phyloP scores from a whole-genome alignment of 2,329 filamentous ascomycete genomes.

The Hypomyces perniciosus region DNA sequence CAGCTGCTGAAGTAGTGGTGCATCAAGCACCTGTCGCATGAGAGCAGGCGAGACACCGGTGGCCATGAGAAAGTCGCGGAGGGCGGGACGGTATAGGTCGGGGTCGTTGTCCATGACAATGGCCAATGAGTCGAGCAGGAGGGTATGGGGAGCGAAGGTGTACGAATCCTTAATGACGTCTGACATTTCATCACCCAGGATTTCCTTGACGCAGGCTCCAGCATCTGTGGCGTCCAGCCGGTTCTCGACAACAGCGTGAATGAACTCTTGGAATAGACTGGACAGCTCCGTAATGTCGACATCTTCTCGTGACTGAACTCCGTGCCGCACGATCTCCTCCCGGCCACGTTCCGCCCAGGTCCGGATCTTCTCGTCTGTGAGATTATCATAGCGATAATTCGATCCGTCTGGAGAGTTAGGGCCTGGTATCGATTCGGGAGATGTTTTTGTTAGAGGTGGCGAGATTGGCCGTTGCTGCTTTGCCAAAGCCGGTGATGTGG shows the following conservation, averaged over 20 bases:
- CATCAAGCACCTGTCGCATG: constrained; percentile 81
- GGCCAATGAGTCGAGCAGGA: constrained; percentile 79
- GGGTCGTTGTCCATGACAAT: constrained; percentile 70
- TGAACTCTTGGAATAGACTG: constrained; percentile 76
- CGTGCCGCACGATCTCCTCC: constrained; percentile 59
- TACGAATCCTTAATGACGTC: constrained; percentile 45
- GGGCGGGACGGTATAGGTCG: constrained; percentile 37
- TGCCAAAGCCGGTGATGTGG: constrained; percentile 14
- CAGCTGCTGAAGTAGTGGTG: constrained; percentile 65
- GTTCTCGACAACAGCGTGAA: constrained; percentile 66
- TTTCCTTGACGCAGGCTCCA: constrained; percentile 66
- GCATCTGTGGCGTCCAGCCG: constrained; percentile 62
- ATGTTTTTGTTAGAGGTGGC: constrained; percentile 16
- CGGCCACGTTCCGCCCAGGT: constrained; percentile 65
- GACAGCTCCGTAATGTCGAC: constrained; percentile 65
- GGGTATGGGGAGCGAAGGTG: constrained; percentile 55
- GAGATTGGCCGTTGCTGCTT: constrained; percentile 18
- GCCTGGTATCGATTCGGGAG: constrained; percentile 19
- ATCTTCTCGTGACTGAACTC: constrained; percentile 56
- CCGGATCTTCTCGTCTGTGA: constrained; percentile 64
- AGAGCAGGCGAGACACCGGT: constrained; percentile 65
- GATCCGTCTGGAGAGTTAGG: constrained; percentile 31
- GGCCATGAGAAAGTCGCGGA: constrained; percentile 64
- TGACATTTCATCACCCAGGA: constrained; percentile 54
- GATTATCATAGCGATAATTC: constrained; percentile 65